Evolutionary conservation across 2,329 filamentous ascomycete species (phyloP).

Genomic region (Penicillium sp.): DNA sequence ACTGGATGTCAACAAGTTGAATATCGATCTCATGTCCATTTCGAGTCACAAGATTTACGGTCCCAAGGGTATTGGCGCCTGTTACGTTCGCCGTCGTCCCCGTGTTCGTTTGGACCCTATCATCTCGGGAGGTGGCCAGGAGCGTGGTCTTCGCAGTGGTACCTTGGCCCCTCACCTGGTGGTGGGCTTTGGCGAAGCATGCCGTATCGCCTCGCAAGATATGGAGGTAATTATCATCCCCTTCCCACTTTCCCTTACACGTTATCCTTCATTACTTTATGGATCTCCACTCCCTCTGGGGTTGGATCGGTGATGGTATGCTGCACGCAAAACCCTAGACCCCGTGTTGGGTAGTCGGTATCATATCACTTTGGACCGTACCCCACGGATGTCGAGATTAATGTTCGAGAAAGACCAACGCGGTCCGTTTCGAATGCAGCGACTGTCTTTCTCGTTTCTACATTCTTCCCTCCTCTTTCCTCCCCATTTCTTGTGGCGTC

Average conservation of each 20-base stretch:
- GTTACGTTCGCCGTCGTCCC: conserved; percentile 86
- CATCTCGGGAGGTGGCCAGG: conserved; percentile 93
- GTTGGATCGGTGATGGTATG: conserved; percentile 63
- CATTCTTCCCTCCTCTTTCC: conserved; percentile 14
- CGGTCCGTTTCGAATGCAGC: no score
- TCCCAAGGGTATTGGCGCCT: conserved; percentile 93
- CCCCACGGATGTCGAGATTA: no score
- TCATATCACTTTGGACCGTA: no score
- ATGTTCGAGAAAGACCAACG: no score
- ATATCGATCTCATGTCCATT: conserved; percentile 97
- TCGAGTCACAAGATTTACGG: conserved; percentile 98
- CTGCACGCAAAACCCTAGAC: conserved; percentile 66
- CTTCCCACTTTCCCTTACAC: conserved; percentile 9
- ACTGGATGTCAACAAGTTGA: conserved; percentile 94
- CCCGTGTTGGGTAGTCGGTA: no score
- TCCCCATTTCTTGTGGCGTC: conserved; percentile 9
- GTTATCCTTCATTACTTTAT: background rate
- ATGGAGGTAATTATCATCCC: conserved; percentile 64
- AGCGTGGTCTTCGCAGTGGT: conserved; percentile 88
- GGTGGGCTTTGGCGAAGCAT: conserved; percentile 93
- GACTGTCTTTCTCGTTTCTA: no score
- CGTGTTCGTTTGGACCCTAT: conserved; percentile 92
- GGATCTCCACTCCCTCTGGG: background rate
- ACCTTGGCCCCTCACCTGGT: conserved; percentile 84
- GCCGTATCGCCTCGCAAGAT: conserved; percentile 82